phyloP scores from a whole-genome alignment of 2,329 filamentous ascomycete genomes.

The Grosmannia huntii region DNA sequence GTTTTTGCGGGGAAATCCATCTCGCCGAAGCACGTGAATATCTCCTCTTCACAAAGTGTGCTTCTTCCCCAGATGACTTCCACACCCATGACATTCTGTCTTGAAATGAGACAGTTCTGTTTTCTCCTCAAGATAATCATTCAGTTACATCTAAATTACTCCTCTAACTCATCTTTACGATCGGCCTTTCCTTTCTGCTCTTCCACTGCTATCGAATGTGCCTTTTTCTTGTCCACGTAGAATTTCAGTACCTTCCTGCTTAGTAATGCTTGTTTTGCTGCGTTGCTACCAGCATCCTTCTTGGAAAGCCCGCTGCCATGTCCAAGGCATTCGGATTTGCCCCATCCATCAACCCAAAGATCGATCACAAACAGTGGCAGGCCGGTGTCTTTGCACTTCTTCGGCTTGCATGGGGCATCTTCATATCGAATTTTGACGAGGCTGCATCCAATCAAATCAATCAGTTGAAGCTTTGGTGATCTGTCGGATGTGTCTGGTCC shows the following conservation, averaged over 20 bases:
- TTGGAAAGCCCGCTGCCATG: conserved; percentile 53
- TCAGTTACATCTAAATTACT: not conserved
- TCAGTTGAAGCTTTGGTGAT: conserved; percentile 39
- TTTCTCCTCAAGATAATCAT: not conserved
- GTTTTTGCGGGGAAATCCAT: not conserved
- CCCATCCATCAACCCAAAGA: conserved; percentile 55
- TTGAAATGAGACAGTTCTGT: not conserved
- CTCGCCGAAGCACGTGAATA: conserved; percentile 5
- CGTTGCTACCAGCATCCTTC: conserved; percentile 54
- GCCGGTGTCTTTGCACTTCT: conserved; percentile 39
- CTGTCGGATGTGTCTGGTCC: not conserved
- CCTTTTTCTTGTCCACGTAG: conserved; percentile 34
- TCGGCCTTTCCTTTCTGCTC: conserved; percentile 4
- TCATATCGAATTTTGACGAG: conserved; percentile 50
- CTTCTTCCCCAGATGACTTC: not conserved
- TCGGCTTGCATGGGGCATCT: conserved; percentile 37
- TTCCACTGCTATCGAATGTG: conserved; percentile 22
- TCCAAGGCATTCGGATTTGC: conserved; percentile 49
- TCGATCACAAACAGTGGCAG: conserved; percentile 50
- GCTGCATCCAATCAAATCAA: conserved; percentile 37
- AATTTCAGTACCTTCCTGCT: conserved; percentile 51
- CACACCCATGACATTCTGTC: not conserved
- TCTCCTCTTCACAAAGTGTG: not conserved
- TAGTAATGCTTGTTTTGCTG: conserved; percentile 49
- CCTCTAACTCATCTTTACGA: not conserved